Conservation (phyloP, 192 early-diverging fungal genomes). For the Paraglomus brasilianum region DNA sequence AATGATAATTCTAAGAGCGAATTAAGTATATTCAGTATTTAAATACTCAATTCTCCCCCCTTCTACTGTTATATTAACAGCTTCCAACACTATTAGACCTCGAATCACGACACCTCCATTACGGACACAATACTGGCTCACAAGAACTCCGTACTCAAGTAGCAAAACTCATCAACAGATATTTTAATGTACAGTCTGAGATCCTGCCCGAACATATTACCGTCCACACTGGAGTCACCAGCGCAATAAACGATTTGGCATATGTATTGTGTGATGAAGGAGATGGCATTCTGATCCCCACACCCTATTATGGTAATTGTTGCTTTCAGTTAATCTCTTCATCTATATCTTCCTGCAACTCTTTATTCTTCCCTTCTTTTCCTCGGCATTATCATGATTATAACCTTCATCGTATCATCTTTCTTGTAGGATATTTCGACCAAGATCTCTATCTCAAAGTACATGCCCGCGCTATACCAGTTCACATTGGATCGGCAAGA, state of each 20-base stretch:
- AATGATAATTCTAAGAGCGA: too few species aligned
- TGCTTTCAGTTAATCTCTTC: neutral
- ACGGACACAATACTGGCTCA: conserved; percentile 55
- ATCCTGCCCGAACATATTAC: conserved; percentile 56
- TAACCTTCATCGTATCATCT: neutral
- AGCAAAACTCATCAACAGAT: conserved; percentile 62
- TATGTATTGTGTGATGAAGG: conserved; percentile 65
- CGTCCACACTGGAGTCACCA: conserved; percentile 65
- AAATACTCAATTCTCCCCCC: too few species aligned
- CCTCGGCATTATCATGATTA: too few species aligned
- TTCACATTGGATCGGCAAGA: conserved; percentile 49
- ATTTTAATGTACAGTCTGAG: conserved; percentile 40
- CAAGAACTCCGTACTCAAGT: conserved; percentile 53
- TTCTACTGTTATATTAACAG: neutral
- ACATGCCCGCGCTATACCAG: conserved; percentile 50
- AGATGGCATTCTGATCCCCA: conserved; percentile 71
- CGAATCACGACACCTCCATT: conserved; percentile 33
- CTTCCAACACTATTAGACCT: neutral
- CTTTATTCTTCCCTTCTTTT: neutral
- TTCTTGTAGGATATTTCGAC: conserved; percentile 34
- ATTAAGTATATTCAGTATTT: too few species aligned
- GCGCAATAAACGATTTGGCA: conserved; percentile 62
- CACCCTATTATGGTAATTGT: conserved; percentile 69
- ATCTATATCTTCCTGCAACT: neutral
- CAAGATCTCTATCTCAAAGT: conserved; percentile 62